A percentile compares a stretch with the other conserved stretches of the same genome.
phyloP scores from a whole-genome alignment of 1,139 yeast genomes.

The Yamadazyma spencermartinsiae region DNA sequence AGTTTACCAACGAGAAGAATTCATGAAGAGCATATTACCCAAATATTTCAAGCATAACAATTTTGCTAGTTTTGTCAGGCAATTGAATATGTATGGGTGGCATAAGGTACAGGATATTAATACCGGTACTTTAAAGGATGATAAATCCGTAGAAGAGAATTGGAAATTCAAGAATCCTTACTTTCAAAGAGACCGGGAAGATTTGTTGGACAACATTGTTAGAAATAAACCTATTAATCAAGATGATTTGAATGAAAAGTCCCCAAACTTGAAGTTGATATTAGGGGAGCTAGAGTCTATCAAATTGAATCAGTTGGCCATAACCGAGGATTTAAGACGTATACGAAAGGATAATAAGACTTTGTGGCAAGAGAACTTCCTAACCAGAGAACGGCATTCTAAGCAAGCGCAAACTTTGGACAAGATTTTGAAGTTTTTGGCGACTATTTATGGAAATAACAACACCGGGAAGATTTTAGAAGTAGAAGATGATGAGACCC shows the following conservation, averaged over 20 bases:
- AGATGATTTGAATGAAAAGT: constrained; percentile 33
- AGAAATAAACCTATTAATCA: constrained; percentile 41
- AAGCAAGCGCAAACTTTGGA: constrained; percentile 87
- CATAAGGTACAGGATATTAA: constrained; percentile 86
- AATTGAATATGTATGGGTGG: constrained; percentile 97
- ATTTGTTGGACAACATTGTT: constrained; percentile 71
- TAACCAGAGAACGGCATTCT: constrained; percentile 81
- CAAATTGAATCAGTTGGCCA: constrained; percentile 74
- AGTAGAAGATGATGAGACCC: constrained; percentile 22
- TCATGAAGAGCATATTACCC: constrained; percentile 82
- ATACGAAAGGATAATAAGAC: constrained; percentile 85
- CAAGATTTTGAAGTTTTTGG: constrained; percentile 81
- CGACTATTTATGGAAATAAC: constrained; percentile 77
- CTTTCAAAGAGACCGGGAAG: constrained; percentile 69
- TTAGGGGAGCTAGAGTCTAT: constrained; percentile 74
- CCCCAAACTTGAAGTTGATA: constrained; percentile 53
- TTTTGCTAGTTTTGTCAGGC: constrained; percentile 93
- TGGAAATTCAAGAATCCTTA: constrained; percentile 86
- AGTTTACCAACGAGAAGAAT: constrained; percentile 80
- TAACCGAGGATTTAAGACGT: constrained; percentile 80
- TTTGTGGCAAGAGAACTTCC: constrained; percentile 85
- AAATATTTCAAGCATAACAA: constrained; percentile 91
- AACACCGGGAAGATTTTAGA: constrained; percentile 50
- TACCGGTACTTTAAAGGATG: constrained; percentile 65
- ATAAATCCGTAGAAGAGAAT: constrained; percentile 43